Evolutionary conservation across 2,329 filamentous ascomycete species (phyloP).

Genomic region (Pyrenophora tritici-repentis): DNA sequence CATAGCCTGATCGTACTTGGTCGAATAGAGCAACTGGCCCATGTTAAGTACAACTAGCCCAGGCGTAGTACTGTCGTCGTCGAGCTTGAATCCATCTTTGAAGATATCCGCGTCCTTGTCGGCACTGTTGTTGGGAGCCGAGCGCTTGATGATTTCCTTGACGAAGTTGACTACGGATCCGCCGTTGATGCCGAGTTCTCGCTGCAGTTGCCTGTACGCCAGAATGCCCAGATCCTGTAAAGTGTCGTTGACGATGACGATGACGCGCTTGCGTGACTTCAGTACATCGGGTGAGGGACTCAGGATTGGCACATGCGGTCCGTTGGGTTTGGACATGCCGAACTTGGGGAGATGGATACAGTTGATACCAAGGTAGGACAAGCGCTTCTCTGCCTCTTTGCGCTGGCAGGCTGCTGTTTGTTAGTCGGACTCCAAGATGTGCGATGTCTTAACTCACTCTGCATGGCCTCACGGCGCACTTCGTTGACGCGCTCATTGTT

Average conservation of each 20-base stretch:
- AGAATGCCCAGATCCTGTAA: constrained; percentile 76
- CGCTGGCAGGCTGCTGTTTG: constrained; percentile 63
- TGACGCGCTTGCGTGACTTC: constrained; percentile 62
- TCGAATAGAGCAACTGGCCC: constrained; percentile 78
- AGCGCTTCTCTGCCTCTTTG: constrained; percentile 64
- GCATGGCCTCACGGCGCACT: constrained; percentile 70
- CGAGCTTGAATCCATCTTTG: constrained; percentile 25
- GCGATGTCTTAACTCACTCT: constrained; percentile 56
- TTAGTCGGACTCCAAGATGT: constrained; percentile 10
- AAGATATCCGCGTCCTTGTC: constrained; percentile 20
- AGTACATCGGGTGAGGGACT: constrained; percentile 60
- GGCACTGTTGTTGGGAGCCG: constrained; percentile 5
- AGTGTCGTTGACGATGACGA: constrained; percentile 80
- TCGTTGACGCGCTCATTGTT: constrained; percentile 79
- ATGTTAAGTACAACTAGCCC: constrained; percentile 78
- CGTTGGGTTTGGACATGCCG: constrained; percentile 43
- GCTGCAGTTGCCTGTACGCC: constrained; percentile 69
- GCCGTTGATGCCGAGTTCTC: constrained; percentile 66
- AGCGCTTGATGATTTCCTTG: constrained; percentile 49
- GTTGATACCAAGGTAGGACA: constrained; percentile 64
- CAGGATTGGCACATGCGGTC: constrained; percentile 72
- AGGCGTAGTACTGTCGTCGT: constrained; percentile 43
- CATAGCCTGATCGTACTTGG: constrained; percentile 64
- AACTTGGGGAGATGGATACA: constrained; percentile 66
- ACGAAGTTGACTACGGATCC: constrained; percentile 74